These are phyloP conservation scores for Phytopythium delawarense DNA, from an alignment of 352 stramenopile genomes.

Conservation along the genomic window DNA sequence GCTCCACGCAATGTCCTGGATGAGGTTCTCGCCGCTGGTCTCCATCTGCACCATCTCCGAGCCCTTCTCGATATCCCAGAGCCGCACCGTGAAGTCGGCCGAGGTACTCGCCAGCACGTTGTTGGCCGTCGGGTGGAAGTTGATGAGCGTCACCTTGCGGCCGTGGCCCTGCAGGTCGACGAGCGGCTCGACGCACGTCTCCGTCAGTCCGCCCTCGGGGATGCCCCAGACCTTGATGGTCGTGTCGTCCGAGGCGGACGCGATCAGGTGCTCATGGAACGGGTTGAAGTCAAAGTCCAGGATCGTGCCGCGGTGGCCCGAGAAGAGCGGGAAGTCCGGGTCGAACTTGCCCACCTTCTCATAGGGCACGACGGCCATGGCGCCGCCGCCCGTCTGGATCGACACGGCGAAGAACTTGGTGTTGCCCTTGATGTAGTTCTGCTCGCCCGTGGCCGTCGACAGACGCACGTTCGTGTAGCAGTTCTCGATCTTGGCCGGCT, in stretches of 20 bases:
- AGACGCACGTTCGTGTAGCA: slow-evolving; percentile 92
- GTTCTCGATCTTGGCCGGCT: slow-evolving; percentile 93
- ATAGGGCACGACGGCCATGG: slow-evolving; percentile 93
- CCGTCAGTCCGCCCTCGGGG: slow-evolving; percentile 90
- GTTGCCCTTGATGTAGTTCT: slow-evolving; percentile 99
- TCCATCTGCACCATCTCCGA: slow-evolving; percentile 88
- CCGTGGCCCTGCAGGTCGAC: slow-evolving; percentile 96
- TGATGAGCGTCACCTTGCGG: slow-evolving; percentile 96
- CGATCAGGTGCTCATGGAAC: slow-evolving; percentile 95
- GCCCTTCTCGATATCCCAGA: slow-evolving; percentile 99
- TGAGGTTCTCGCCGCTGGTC: slow-evolving; percentile 86
- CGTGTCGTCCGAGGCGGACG: slow-evolving; percentile 95
- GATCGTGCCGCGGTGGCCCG: slow-evolving; percentile 94
- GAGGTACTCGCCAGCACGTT: slow-evolving; percentile 96
- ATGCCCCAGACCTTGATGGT: slow-evolving; percentile 98
- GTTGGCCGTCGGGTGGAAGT: slow-evolving; percentile 97
- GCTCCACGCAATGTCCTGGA: slow-evolving; percentile 98
- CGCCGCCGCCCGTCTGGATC: slow-evolving; percentile 83
- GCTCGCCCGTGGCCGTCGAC: slow-evolving; percentile 96
- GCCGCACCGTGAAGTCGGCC: slow-evolving; percentile 95
- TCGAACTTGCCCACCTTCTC: slow-evolving; percentile 95
- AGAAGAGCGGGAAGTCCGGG: slow-evolving; percentile 91
- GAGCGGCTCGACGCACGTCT: slow-evolving; percentile 94
- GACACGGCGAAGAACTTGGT: slow-evolving; percentile 99
- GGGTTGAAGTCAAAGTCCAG: slow-evolving; percentile 99